Percentiles rank a stretch among this genome's conserved stretches.
Conservation (phyloP, 306 rosid genomes). For the Urtica urens region DNA sequence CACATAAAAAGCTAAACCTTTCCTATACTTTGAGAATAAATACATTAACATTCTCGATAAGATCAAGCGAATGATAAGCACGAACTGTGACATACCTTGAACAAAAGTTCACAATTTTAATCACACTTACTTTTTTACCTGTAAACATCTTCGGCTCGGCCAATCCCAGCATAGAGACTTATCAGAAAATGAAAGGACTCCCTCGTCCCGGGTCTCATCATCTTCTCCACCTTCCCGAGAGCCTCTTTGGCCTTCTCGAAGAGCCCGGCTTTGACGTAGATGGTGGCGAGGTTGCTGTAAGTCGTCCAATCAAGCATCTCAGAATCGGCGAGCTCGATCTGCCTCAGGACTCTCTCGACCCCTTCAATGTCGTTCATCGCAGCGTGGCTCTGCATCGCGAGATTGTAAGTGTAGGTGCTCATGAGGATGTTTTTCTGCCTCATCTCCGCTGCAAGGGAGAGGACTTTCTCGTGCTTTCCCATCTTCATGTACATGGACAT, state of each 20-base stretch:
- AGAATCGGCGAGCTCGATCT: slow-evolving; percentile 37
- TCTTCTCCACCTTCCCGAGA: slow-evolving; percentile 41
- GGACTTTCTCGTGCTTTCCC: slow-evolving; percentile 48
- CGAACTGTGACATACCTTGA: too few species aligned
- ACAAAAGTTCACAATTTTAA: too few species aligned
- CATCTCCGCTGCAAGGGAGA: slow-evolving; percentile 34
- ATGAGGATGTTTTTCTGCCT: slow-evolving; percentile 42
- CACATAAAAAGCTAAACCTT: too few species aligned
- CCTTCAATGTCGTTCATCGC: slow-evolving; percentile 33
- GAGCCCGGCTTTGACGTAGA: slow-evolving; percentile 50
- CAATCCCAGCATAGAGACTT: slow-evolving; percentile 54
- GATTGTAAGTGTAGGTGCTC: slow-evolving; percentile 26
- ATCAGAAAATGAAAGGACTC: slow-evolving; percentile 51
- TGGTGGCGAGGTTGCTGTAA: slow-evolving; percentile 56
- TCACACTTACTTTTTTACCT: too few species aligned
- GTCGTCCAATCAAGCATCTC: slow-evolving; percentile 44
- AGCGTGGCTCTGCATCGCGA: slow-evolving; percentile 72
- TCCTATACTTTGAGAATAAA: too few species aligned
- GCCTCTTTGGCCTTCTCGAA: slow-evolving; percentile 49
- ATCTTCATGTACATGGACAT: slow-evolving; percentile 56
- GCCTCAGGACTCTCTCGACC: slow-evolving; percentile 40
- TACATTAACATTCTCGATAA: too few species aligned
- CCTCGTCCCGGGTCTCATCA: slow-evolving; percentile 30
- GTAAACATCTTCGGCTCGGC: slow-evolving; percentile 44
- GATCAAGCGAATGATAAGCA: too few species aligned